A percentile compares a stretch with the other conserved stretches of the same genome.
These are phyloP conservation scores for Cudoniella acicularis DNA, from an alignment of 495 filamentous ascomycete species.

Conservation along the genomic window DNA sequence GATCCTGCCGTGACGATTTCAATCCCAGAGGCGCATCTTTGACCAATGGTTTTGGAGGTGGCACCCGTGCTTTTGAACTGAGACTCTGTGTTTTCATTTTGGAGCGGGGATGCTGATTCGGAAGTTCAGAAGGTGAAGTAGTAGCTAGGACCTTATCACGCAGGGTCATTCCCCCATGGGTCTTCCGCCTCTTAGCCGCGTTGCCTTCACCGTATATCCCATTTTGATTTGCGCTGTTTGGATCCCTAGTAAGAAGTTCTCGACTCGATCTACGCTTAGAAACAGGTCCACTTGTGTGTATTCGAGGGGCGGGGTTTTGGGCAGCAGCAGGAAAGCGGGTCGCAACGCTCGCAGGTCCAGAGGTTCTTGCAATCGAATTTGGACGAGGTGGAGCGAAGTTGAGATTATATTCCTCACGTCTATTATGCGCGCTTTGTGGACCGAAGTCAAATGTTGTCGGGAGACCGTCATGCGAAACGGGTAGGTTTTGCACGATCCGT, in stretches of 20 bases:
- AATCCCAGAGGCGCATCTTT: too few species aligned
- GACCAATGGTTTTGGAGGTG: too few species aligned
- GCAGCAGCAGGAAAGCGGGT: background rate
- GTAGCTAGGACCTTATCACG: background rate
- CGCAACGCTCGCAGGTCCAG: background rate
- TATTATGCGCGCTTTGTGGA: background rate
- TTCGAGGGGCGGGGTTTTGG: background rate
- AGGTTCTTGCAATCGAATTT: background rate
- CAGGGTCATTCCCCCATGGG: conserved; percentile 3
- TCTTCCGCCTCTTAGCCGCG: conserved; percentile 8
- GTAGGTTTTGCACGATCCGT: background rate
- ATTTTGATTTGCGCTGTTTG: background rate
- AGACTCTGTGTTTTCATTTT: too few species aligned
- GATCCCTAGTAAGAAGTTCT: background rate
- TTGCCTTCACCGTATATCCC: background rate
- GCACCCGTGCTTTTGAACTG: too few species aligned
- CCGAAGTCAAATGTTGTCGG: background rate
- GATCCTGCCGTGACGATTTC: too few species aligned
- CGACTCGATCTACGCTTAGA: background rate
- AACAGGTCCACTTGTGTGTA: background rate
- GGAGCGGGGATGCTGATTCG: too few species aligned
- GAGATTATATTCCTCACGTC: background rate
- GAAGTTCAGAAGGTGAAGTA: too few species aligned
- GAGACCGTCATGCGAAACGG: background rate
- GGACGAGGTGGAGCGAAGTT: background rate